Evolutionary conservation across 441 rosid genomes (phyloP).

Genomic region (California macrophylla): DNA sequence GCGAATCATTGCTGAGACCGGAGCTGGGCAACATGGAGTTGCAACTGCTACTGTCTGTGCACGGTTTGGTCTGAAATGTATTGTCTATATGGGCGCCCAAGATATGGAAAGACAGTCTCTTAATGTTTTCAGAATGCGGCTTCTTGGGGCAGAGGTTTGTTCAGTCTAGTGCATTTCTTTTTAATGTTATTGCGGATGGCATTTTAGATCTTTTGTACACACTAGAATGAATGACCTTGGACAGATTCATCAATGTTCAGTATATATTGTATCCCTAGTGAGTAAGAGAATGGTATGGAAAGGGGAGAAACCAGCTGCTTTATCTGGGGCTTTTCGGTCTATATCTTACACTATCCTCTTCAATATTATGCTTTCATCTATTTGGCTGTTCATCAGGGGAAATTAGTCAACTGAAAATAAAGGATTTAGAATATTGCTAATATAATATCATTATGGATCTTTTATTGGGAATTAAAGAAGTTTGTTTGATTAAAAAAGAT

Average conservation of each 20-base stretch:
- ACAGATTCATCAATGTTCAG: not conserved
- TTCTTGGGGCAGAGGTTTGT: conserved; percentile 77
- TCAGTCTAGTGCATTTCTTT: not conserved
- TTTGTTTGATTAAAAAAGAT: not conserved
- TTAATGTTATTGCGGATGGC: no score
- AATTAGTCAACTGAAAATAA: no score
- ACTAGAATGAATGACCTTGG: no score
- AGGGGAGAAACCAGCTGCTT: no score
- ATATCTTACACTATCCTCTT: no score
- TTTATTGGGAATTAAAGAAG: not conserved
- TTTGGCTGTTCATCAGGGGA: no score
- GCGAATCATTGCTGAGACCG: conserved; percentile 85
- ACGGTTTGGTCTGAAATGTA: conserved; percentile 66
- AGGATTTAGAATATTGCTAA: no score
- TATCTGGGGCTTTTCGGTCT: no score
- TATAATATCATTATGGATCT: no score
- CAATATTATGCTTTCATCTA: no score
- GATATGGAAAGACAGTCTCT: conserved; percentile 90
- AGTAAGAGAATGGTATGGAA: no score
- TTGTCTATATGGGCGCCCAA: conserved; percentile 86
- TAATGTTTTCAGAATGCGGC: conserved; percentile 85
- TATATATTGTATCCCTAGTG: not conserved
- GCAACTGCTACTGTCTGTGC: conserved; percentile 96
- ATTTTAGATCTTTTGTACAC: no score
- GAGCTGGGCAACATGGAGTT: conserved; percentile 96